These are phyloP conservation scores for Microdochium trichocladiopsis DNA, from an alignment of 2,329 filamentous ascomycete species.

Conservation along the genomic window DNA sequence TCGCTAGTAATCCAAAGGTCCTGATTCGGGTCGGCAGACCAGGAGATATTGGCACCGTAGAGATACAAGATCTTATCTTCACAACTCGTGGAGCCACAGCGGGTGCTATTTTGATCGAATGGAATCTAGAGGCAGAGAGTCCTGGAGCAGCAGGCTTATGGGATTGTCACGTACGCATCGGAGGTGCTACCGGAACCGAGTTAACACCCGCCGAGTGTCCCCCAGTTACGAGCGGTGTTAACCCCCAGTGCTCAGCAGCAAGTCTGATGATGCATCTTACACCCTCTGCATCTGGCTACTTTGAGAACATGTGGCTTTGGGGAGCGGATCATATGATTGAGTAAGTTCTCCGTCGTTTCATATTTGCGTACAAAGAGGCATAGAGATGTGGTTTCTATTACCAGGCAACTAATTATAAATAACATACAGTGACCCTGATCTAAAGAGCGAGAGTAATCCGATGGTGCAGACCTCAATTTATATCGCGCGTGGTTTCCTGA, in stretches of 20 bases:
- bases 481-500: slow-evolving; percentile 10
- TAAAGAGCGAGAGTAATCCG: not conserved
- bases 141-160: slow-evolving; percentile 47
- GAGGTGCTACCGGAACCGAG: no score
- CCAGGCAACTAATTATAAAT: no score
- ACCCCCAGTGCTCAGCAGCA: slow-evolving; percentile 51
- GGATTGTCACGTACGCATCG: slow-evolving; percentile 71
- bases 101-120: slow-evolving; percentile 65
- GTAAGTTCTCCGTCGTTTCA: no score
- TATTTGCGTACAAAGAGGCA: no score
- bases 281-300: slow-evolving; percentile 33
- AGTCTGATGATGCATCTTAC: slow-evolving; percentile 44
- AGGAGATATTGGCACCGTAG: slow-evolving; percentile 55
- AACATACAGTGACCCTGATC: slow-evolving; percentile 41
- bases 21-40: slow-evolving; percentile 59
- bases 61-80: slow-evolving; percentile 64
- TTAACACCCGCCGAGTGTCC: no score
- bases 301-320: slow-evolving; percentile 57
- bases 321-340: slow-evolving; percentile 54
- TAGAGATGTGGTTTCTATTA: no score
- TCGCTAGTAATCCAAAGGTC: slow-evolving; percentile 48
- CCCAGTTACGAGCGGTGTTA: no score
- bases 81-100: slow-evolving; percentile 59
- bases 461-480: slow-evolving; percentile 21
- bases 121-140: slow-evolving; percentile 54